Evolutionary conservation across 1,284 basidiomycete species (phyloP), one percentile per base, ranked within the genome.

Genomic region (Entoloma clypeatum): DNA sequence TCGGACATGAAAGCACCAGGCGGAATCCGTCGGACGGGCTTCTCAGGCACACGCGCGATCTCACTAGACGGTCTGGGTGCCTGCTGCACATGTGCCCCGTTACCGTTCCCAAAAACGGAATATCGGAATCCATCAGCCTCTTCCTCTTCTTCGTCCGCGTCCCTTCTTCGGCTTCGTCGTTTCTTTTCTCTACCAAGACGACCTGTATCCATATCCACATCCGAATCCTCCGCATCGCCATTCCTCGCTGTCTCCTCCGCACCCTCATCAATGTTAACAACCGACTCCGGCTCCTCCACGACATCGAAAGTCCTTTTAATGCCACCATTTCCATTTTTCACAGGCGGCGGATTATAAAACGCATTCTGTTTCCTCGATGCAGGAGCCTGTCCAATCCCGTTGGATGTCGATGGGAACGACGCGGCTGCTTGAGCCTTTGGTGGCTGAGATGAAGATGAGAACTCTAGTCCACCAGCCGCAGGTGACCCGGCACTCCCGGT

Each of bases 341-440:
- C 39, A 5, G 60, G 43, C 3, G 76, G 69, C 0, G 78, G 77
- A 27, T 69, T 65, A 54, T 76, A 82, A 54, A 83, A 83, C 4
- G 80, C 80, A 49, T 82, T 83, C 23, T 64, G 67, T 2, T 67
- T 65, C 29, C 63, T 62, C 40, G 69, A 71, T 1, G 79, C 77
- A 16, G 79, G 74, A 8, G 71, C 58, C n/a, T 77, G 79, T n/a
- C 34, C 46, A 36, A 46, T 55, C 39, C 43, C 53, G 13, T 21
- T 39, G 7, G 46, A 46, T 4, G 37, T 35, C 21, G 26, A 14
- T 26, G 37, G 29, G 45, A 42, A 44, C 32, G 48, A 47, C 11
- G 54, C 45, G 30, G 58, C 41, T 29, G 44, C 16, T 9, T 48
- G 44, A 5, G 47, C 41, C 9, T 50, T 50, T 18, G 49, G 34